Percentiles rank a stretch among this genome's conserved stretches.
phyloP scores from a whole-genome alignment of 257 asterid genomes.

The Ilex aquifolium region DNA sequence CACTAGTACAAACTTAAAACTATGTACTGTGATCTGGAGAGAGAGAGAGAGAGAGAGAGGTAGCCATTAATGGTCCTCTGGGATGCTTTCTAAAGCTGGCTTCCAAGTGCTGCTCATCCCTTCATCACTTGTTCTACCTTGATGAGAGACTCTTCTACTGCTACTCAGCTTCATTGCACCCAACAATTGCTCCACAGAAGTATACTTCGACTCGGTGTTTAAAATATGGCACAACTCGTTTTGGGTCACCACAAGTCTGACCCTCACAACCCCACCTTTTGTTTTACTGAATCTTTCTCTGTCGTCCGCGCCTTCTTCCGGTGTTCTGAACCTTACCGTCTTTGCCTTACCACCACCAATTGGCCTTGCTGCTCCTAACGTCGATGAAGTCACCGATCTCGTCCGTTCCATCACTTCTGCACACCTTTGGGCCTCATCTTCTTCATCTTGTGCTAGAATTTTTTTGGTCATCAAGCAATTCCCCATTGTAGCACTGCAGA shows the following conservation, averaged over 20 bases:
- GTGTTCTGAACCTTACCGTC: constrained; percentile 12
- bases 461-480: constrained; percentile 16
- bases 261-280: constrained; percentile 19
- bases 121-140: neutral
- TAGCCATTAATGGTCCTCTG: constrained; percentile 11
- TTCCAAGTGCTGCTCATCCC: constrained; percentile 11
- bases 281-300: constrained; percentile 1
- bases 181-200: constrained; percentile 15
- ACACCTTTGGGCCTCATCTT: constrained; percentile 1
- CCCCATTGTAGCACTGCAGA: constrained; percentile 11
- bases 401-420: neutral
- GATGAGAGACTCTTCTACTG: neutral
- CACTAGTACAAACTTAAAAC: too few relatives aligned
- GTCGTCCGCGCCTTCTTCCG: neutral
- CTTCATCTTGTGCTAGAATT: neutral
- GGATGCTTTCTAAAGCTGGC: constrained; percentile 23
- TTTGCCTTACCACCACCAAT: neutral
- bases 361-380: neutral
- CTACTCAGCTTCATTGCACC: constrained; percentile 7
- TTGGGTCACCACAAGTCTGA: constrained; percentile 24
- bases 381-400: neutral
- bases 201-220: constrained; percentile 8
- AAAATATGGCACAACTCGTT: constrained; percentile 21
- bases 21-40: too few relatives aligned
- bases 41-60: too few relatives aligned